phyloP scores from a whole-genome alignment of 1,139 yeast species.

The Protomyces inundatus region DNA sequence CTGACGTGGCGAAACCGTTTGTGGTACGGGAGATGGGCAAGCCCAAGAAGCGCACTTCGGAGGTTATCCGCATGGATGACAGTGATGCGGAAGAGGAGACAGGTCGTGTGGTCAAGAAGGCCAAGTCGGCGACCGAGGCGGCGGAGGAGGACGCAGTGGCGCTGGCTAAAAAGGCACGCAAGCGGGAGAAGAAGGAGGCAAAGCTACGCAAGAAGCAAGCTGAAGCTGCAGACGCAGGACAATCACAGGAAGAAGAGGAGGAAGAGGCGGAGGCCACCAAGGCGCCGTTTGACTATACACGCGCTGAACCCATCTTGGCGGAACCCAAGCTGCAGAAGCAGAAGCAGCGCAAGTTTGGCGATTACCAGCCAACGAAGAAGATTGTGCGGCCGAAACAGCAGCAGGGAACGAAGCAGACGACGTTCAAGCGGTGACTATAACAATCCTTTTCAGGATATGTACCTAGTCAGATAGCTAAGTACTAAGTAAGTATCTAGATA shows the following conservation, averaged over 20 bases:
- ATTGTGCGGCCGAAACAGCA: slow-evolving; percentile 22
- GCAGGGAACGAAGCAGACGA: slow-evolving; percentile 23
- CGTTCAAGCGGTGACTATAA: slow-evolving; percentile 1
- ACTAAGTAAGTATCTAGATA: too few species aligned
- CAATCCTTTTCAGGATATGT: too few species aligned
- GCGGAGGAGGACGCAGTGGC: neutral
- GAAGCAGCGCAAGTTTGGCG: slow-evolving; percentile 21
- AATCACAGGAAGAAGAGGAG: neutral
- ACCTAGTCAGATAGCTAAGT: too few species aligned
- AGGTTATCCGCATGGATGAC: neutral
- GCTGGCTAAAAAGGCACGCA: neutral
- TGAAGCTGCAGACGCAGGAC: neutral
- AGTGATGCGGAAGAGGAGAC: neutral
- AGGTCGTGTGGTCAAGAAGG: slow-evolving; percentile 5
- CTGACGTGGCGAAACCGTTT: neutral
- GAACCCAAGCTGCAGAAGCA: slow-evolving; percentile 9
- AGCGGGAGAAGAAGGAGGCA: neutral
- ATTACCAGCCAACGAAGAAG: slow-evolving; percentile 7
- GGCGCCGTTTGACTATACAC: slow-evolving; percentile 21
- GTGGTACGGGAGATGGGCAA: slow-evolving; percentile 9
- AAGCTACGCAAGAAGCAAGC: neutral
- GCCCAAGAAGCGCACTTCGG: slow-evolving; percentile 17
- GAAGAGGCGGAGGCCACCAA: neutral
- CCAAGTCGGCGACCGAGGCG: slow-evolving; percentile 1
- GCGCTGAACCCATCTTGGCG: slow-evolving; percentile 12